Evolutionary conservation across 140 eudicot species (phyloP), one percentile per base, ranked within the genome.

Genomic region (Anethum foeniculum): DNA sequence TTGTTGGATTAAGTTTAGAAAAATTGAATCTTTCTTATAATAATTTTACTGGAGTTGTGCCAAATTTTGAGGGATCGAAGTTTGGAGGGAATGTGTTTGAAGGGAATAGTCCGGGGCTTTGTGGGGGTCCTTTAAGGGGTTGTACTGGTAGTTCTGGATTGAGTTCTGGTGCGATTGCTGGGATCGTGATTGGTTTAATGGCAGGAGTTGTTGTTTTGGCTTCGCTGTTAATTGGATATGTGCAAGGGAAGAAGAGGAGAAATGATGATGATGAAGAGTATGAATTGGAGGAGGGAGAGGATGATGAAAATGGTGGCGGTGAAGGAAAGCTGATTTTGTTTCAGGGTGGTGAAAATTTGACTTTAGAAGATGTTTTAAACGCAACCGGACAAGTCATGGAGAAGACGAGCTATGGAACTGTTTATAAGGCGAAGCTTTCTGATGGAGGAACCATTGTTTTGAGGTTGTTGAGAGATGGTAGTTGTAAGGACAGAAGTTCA

Each of bases 321-420:
- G 97, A 94, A 32, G 98, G 97, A 80, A 92, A 90, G 76, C 76
- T 94, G 86, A 84, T 92, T 19, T 77, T 94, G 79, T 94, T 94
- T 90, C 90, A 92, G 80, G 98, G 98, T 1, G 98, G 98, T 36
- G 98, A 94, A 88, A 92, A 94, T 86, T 87, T 94, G 86, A 90
- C 94, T 0, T 84, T 92, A 39, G 98, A 94, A 81, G 98, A 92
- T 87, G 97, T 94, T 9, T 67, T 94, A 82, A 94, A 94, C 58
- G 98, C 98, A 2, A 94, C 98, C 0, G 98, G 98, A 9, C 98
- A 94, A 80, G 98, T 94, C 58, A 89, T 92, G 94, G 98, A 94
- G 90, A 94, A 94, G 83, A 94, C 97, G 14, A 90, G 96, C 54
- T 94, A 94, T 82, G 98, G 98, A 60, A 94, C 98, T 13, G 88